Base-by-base conservation (phyloP, 2,329 filamentous ascomycete species). In the Arthrobotrys conoides region DNA sequence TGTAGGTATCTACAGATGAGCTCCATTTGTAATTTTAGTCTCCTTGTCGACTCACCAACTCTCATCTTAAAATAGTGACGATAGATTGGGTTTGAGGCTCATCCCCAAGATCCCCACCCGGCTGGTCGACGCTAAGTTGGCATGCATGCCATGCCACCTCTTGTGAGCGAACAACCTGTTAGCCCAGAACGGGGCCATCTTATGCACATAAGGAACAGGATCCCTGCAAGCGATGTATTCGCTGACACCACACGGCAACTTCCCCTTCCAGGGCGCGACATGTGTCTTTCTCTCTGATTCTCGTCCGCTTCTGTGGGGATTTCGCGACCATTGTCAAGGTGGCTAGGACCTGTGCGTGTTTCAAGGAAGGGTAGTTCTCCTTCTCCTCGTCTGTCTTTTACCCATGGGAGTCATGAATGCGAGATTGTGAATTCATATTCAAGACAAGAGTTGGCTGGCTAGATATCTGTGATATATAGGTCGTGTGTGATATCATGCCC, bases 241-340 rank as follows among this genome's bases (percentile, higher is more conserved):
- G 57, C 57, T 61, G 57, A 61, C 57, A 61, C 57, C 33, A 61
- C 57, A 41, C 57, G 36, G 33, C 57, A 61, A 61, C 57, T 61
- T 41, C 36, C 57, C 33, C 57, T 61, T 61, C 57, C 57, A 44
- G 20, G 55, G 9, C 36, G 33, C 20, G 57, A 61, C 57, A 44
- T 61, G 57, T 61, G 33, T 22, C 24, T 44, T 27, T 44, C 27
- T 27, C 57, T 61, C 16, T 27, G 20, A 5, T 41, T 59, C 14
- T 22, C n/a, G 18, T 14, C 30, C n/a, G 18, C 8, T 59, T 59
- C 51, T 16, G 55, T 59, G 55, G 20, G 36, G 12, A 61, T 61
- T 61, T n/a, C 36, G 36, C 36, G 57, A 44, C 57, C n/a, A 18
- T 44, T 20, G 44, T 44, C 57, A 20, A 5, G 57, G 12, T 27